Evolutionary conservation across 1,139 yeast genomes (phyloP).

Genomic region (Lodderomyces beijingensis): DNA sequence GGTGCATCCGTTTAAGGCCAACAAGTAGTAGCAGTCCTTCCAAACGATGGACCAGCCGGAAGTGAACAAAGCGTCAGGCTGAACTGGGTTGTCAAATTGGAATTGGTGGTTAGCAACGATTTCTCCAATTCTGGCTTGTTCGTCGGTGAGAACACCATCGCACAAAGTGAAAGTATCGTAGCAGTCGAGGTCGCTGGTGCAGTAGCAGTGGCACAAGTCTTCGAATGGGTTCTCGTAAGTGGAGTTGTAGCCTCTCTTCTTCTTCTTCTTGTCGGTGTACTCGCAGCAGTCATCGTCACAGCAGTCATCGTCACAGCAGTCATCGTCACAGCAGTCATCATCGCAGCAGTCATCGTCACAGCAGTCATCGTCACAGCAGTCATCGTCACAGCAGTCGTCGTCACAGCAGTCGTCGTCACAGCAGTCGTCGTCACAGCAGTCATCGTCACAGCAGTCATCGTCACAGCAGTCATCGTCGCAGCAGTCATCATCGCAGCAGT

Average conservation of each 20-base stretch:
- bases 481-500: no score
- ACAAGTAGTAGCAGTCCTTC: slow-evolving; percentile 18
- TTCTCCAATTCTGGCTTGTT: slow-evolving; percentile 35
- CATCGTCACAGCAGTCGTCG: no score
- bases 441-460: no score
- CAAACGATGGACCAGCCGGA: slow-evolving; percentile 16
- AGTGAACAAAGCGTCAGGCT: slow-evolving; percentile 10
- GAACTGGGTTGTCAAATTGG: slow-evolving; percentile 51
- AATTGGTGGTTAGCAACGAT: slow-evolving; percentile 45
- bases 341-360: no score
- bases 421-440: no score
- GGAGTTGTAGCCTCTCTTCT: not conserved
- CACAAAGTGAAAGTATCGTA: slow-evolving; percentile 37
- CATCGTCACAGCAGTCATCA: no score
- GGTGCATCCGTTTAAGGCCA: slow-evolving; percentile 10
- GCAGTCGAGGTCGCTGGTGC: slow-evolving; percentile 2
- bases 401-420: no score
- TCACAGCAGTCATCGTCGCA: no score
- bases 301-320: slow-evolving; percentile 3
- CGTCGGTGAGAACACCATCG: slow-evolving; percentile 38
- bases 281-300: not conserved
- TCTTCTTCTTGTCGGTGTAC: not conserved
- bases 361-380: not conserved
- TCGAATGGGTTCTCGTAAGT: not conserved
- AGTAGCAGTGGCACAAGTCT: slow-evolving; percentile 3